Percentiles rank a stretch among this genome's conserved stretches.
These are phyloP conservation scores for Aspergillus neotritici DNA, from an alignment of 2,329 filamentous ascomycete genomes.

Conservation along the genomic window DNA sequence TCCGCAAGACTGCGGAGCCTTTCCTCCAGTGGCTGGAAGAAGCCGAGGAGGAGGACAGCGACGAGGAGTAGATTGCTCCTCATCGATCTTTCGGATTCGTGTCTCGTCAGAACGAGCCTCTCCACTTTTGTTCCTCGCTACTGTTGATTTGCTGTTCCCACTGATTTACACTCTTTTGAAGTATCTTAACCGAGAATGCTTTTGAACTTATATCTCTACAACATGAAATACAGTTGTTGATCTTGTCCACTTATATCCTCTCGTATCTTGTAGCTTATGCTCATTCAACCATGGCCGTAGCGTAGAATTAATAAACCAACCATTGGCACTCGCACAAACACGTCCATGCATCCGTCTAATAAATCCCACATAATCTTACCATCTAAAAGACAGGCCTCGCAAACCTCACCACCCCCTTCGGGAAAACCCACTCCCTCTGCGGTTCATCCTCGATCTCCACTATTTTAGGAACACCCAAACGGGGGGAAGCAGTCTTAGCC, in stretches of 20 bases:
- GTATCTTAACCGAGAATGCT: too few species aligned
- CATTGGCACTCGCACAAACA: too few species aligned
- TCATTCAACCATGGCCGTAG: neutral
- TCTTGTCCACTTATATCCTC: neutral
- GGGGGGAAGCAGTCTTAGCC: neutral
- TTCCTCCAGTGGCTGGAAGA: slow-evolving; percentile 92
- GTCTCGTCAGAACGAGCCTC: slow-evolving; percentile 1
- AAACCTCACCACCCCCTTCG: slow-evolving; percentile 3
- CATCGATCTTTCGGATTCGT: neutral
- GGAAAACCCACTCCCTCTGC: slow-evolving; percentile 8
- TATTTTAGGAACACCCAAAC: slow-evolving; percentile 5
- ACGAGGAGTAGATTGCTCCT: slow-evolving; percentile 37
- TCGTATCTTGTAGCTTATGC: neutral
- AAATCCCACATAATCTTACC: neutral
- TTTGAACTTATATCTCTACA: too few species aligned
- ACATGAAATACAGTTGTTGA: too few species aligned
- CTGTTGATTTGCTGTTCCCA: neutral
- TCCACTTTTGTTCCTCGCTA: slow-evolving; percentile 4
- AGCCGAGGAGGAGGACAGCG: slow-evolving; percentile 54
- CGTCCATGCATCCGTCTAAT: too few species aligned
- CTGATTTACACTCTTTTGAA: neutral
- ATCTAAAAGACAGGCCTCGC: slow-evolving; percentile 5
- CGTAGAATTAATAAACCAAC: neutral
- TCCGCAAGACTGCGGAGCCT: slow-evolving; percentile 86
- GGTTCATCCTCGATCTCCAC: slow-evolving; percentile 7